Evolutionary conservation across 2,329 filamentous ascomycete species (phyloP).

Genomic region (Penicillium sp.): DNA sequence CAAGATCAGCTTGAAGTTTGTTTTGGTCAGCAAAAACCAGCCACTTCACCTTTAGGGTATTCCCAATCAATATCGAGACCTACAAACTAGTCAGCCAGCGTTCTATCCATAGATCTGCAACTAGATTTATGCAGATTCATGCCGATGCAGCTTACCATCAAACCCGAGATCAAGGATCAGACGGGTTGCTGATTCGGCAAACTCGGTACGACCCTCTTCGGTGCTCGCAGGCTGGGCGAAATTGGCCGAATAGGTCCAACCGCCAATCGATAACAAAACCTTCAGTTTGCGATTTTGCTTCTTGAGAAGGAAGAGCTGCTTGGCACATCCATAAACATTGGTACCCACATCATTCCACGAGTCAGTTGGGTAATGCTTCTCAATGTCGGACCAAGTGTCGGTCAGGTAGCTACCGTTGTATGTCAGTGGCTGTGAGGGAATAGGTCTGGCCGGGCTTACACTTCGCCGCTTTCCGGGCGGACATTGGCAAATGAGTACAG

Average conservation of each 20-base stretch:
- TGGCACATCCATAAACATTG: conserved; percentile 75
- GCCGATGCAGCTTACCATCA: conserved; percentile 38
- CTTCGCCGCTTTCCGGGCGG: conserved; percentile 72
- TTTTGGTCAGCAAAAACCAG: neutral
- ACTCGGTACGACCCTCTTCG: conserved; percentile 61
- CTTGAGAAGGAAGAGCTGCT: conserved; percentile 76
- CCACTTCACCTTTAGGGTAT: conserved; percentile 41
- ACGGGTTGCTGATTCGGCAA: conserved; percentile 71
- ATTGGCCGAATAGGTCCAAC: conserved; percentile 78
- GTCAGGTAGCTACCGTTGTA: conserved; percentile 51
- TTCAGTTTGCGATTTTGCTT: conserved; percentile 75
- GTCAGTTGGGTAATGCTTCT: conserved; percentile 71
- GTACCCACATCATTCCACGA: conserved; percentile 68
- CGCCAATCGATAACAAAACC: conserved; percentile 77
- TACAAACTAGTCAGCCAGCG: conserved; percentile 13
- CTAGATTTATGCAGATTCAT: neutral
- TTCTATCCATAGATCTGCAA: neutral
- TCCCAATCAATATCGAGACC: conserved; percentile 53
- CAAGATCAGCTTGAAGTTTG: conserved; percentile 9
- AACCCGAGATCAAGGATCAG: conserved; percentile 81
- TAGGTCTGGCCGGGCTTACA: conserved; percentile 49
- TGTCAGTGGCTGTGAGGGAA: neutral
- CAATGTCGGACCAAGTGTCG: conserved; percentile 67
- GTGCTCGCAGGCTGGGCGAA: conserved; percentile 71
- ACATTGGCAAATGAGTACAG: conserved; percentile 95